phyloP scores from a whole-genome alignment of 352 stramenopile species.

The Pythium phragmitis region DNA sequence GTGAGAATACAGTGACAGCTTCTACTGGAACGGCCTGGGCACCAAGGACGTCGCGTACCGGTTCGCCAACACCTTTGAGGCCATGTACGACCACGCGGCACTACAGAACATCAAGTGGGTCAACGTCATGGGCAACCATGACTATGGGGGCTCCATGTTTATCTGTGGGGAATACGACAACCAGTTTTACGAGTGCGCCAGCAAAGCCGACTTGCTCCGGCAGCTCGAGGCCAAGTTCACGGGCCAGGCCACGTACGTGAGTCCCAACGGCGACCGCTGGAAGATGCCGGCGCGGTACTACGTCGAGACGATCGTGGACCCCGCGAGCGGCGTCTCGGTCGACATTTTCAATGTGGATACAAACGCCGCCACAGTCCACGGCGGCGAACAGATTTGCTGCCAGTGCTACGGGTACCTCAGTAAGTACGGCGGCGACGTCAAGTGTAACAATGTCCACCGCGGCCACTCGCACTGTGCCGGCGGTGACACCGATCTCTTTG shows the following conservation, averaged over 20 bases:
- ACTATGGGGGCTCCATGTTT: conserved; percentile 70
- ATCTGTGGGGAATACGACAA: conserved; percentile 74
- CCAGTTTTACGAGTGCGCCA: conserved; percentile 55
- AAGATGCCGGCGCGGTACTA: conserved; percentile 67
- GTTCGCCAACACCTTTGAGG: conserved; percentile 66
- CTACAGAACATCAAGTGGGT: conserved; percentile 64
- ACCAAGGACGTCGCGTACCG: conserved; percentile 64
- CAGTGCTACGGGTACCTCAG: conserved; percentile 73
- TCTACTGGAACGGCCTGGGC: conserved; percentile 75
- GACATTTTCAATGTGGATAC: conserved; percentile 77
- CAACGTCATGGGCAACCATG: conserved; percentile 73
- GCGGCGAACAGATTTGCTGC: conserved; percentile 68
- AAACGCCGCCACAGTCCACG: conserved; percentile 57
- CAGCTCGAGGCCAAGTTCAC: conserved; percentile 68
- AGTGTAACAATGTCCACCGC: conserved; percentile 47
- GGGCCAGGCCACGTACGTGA: conserved; percentile 56
- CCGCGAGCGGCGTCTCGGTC: conserved; percentile 37
- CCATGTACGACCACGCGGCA: conserved; percentile 51
- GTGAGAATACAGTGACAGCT: conserved; percentile 37
- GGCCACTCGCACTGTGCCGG: conserved; percentile 52
- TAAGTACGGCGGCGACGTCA: conserved; percentile 43
- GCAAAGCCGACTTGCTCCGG: conserved; percentile 58
- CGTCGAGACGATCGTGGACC: conserved; percentile 44
- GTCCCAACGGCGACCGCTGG: conserved; percentile 67
- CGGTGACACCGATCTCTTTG: conserved; percentile 53